Percentiles rank a stretch among this genome's conserved stretches.
These are phyloP conservation scores for Fusarium irregulare DNA, from an alignment of 2,329 filamentous ascomycete genomes.

Conservation along the genomic window DNA sequence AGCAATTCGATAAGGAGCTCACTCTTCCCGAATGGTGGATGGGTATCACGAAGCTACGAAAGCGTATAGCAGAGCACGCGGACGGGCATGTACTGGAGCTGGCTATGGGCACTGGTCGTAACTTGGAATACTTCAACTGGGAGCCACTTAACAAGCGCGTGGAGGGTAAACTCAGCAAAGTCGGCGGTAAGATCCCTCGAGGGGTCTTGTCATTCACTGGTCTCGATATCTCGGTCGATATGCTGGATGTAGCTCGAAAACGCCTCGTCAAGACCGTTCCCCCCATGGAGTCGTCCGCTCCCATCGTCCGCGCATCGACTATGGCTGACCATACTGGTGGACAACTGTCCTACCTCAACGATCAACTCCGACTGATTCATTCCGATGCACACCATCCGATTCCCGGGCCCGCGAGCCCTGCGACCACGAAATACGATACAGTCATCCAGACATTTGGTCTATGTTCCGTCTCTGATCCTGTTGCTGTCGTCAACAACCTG, in stretches of 20 bases:
- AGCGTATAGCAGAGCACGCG: constrained; percentile 60
- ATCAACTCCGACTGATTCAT: constrained; percentile 60
- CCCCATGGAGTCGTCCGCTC: constrained; percentile 48
- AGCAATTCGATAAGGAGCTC: constrained; percentile 68
- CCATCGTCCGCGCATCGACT: constrained; percentile 49
- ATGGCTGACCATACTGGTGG: constrained; percentile 51
- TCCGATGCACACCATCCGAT: constrained; percentile 61
- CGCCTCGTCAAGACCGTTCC: constrained; percentile 62
- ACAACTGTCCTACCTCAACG: constrained; percentile 54
- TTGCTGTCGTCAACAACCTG: constrained; percentile 64
- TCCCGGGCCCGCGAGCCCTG: constrained; percentile 50
- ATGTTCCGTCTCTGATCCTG: constrained; percentile 70
- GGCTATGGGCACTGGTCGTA: constrained; percentile 71
- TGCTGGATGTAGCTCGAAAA: constrained; percentile 68
- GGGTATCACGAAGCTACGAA: constrained; percentile 65
- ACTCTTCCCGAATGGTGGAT: constrained; percentile 67
- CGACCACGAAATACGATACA: constrained; percentile 67
- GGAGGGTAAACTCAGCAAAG: constrained; percentile 14
- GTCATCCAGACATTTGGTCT: constrained; percentile 73
- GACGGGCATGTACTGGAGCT: constrained; percentile 70
- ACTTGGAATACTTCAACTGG: constrained; percentile 70
- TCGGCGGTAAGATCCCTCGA: constrained; percentile 3
- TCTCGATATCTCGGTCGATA: constrained; percentile 69
- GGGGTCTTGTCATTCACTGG: constrained; percentile 68
- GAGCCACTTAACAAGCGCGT: constrained; percentile 50